Conservation (phyloP, 208 protist genomes). For the Zelonia costaricensis region DNA sequence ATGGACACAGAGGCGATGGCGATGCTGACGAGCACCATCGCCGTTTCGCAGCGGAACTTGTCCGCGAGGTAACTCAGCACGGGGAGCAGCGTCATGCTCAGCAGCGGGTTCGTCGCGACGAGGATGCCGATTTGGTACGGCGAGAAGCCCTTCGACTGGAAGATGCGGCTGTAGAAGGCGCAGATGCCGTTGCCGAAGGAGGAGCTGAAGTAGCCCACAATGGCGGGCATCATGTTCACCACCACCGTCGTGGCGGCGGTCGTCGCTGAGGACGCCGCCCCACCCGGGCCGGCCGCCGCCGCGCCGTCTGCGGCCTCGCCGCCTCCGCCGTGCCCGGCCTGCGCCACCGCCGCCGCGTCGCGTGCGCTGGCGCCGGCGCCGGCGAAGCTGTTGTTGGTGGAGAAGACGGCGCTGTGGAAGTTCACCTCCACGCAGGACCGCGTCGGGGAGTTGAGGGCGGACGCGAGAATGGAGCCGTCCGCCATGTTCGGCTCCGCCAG, state of each 20-base stretch:
- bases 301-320: neutral
- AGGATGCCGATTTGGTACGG: slow-evolving; percentile 38
- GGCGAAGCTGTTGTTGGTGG: slow-evolving; percentile 5
- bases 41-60: slow-evolving; percentile 35
- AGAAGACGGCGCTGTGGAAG: slow-evolving; percentile 15
- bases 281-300: no score
- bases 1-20: slow-evolving; percentile 11
- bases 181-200: slow-evolving; percentile 38
- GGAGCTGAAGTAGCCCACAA: slow-evolving; percentile 48
- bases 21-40: slow-evolving; percentile 31
- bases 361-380: neutral
- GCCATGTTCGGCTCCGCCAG: slow-evolving; percentile 7
- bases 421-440: slow-evolving; percentile 1
- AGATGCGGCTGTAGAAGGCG: slow-evolving; percentile 40
- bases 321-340: neutral
- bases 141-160: slow-evolving; percentile 40
- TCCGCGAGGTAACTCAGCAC: slow-evolving; percentile 50
- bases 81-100: slow-evolving; percentile 41
- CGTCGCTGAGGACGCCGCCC: no score
- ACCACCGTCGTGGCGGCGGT: neutral
- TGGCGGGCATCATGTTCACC: slow-evolving; percentile 11
- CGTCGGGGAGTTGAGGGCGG: slow-evolving; percentile 2
- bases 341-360: neutral
- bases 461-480: slow-evolving; percentile 1
- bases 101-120: slow-evolving; percentile 27